phyloP scores from a whole-genome alignment of 371 early-diverging fungal genomes.

The Mortierella sp. region DNA sequence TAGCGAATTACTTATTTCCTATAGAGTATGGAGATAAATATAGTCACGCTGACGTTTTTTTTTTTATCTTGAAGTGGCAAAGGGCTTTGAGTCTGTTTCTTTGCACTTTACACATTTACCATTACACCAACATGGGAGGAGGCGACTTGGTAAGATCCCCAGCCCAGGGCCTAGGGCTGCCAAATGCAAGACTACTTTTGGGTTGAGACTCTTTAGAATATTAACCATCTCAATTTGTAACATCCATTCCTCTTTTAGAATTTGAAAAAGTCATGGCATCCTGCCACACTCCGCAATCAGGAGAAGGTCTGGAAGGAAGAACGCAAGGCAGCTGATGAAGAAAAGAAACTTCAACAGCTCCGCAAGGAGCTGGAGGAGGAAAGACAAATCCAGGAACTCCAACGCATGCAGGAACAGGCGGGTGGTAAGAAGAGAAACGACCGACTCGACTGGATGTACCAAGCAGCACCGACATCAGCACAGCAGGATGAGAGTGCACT shows the following conservation, averaged over 20 bases:
- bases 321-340: conserved; percentile 84
- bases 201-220: neutral
- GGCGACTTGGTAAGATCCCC: conserved; percentile 67
- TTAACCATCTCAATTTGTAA: neutral
- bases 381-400: conserved; percentile 86
- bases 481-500: conserved; percentile 59
- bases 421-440: conserved; percentile 80
- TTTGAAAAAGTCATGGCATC: conserved; percentile 98
- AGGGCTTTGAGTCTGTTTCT: too few relatives aligned
- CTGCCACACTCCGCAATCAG: conserved; percentile 89
- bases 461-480: conserved; percentile 69
- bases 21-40: too few relatives aligned
- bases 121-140: conserved; percentile 66
- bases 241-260: conserved; percentile 57
- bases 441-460: conserved; percentile 97
- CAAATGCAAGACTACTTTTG: neutral
- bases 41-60: too few relatives aligned
- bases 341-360: conserved; percentile 87
- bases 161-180: neutral
- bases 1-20: too few relatives aligned
- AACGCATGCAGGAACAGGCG: conserved; percentile 80
- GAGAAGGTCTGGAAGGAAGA: conserved; percentile 94
- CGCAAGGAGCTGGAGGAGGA: conserved; percentile 94
- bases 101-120: neutral
- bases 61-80: too few relatives aligned